These are phyloP conservation scores for Apiospora marii DNA, from an alignment of 2,329 filamentous ascomycete genomes.

Conservation along the genomic window DNA sequence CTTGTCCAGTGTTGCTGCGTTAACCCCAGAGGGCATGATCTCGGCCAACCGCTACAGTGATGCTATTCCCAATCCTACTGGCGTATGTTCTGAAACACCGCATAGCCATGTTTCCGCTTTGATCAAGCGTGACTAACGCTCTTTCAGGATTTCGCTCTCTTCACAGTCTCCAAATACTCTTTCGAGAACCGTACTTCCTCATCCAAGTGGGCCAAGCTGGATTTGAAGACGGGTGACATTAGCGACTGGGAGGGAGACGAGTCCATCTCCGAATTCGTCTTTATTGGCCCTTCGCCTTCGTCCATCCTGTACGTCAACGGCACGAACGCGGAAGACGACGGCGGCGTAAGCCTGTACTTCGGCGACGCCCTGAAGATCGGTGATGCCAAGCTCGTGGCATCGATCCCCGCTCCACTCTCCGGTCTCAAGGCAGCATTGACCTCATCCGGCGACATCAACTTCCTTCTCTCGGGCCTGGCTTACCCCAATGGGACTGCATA, in stretches of 20 bases:
- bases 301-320: constrained; percentile 58
- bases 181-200: constrained; percentile 62
- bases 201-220: constrained; percentile 60
- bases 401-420: constrained; percentile 47
- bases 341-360: constrained; percentile 48
- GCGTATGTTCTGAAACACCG: constrained; percentile 35
- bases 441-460: constrained; percentile 44
- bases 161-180: constrained; percentile 63
- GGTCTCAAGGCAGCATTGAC: constrained; percentile 47
- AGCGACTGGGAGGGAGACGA: constrained; percentile 59
- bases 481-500: constrained; percentile 65
- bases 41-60: constrained; percentile 43
- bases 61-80: constrained; percentile 43
- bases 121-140: constrained; percentile 28
- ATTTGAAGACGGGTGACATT: constrained; percentile 61
- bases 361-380: constrained; percentile 42
- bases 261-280: constrained; percentile 65
- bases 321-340: constrained; percentile 52
- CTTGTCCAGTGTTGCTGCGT: constrained; percentile 33
- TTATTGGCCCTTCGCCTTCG: constrained; percentile 54
- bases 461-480: constrained; percentile 58
- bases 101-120: not conserved
- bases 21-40: constrained; percentile 44
- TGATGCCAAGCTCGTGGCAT: constrained; percentile 43
- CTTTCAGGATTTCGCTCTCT: constrained; percentile 52